phyloP scores from a whole-genome alignment of 169 alveolate species.

The Plasmodium coatneyi region DNA sequence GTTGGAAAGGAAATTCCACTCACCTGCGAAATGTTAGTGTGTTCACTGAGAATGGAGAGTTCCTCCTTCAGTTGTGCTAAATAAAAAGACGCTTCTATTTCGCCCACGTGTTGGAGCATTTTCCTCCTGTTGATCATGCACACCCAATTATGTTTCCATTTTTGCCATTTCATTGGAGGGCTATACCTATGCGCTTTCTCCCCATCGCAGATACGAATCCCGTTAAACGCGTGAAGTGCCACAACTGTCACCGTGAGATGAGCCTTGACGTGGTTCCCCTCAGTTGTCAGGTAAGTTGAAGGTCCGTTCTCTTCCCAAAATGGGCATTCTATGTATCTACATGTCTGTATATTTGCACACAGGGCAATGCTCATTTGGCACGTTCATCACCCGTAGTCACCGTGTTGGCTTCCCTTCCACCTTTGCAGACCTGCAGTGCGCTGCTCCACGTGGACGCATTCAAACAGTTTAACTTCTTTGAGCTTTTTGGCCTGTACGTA shows the following conservation, averaged over 20 bases:
- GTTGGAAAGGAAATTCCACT: background rate
- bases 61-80: background rate
- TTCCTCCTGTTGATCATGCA: background rate
- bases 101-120: background rate
- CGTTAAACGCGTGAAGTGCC: conserved; percentile 14
- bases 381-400: background rate
- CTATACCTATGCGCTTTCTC: background rate
- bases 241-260: conserved; percentile 7
- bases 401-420: background rate
- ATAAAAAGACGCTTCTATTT: background rate
- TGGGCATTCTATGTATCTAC: background rate
- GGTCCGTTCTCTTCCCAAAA: background rate
- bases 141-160: background rate
- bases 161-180: background rate
- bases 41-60: background rate
- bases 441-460: conserved; percentile 36
- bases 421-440: conserved; percentile 49
- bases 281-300: conserved; percentile 19
- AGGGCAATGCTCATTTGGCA: background rate
- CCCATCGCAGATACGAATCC: background rate
- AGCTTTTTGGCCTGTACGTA: conserved; percentile 55
- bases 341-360: background rate
- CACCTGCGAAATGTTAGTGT: conserved; percentile 10
- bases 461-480: conserved; percentile 50
- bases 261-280: conserved; percentile 32